A percentile compares a stretch with the other conserved stretches of the same genome.
Conservation (phyloP, 768 basidiomycete genomes). For the Lanmaoa rubissima region DNA sequence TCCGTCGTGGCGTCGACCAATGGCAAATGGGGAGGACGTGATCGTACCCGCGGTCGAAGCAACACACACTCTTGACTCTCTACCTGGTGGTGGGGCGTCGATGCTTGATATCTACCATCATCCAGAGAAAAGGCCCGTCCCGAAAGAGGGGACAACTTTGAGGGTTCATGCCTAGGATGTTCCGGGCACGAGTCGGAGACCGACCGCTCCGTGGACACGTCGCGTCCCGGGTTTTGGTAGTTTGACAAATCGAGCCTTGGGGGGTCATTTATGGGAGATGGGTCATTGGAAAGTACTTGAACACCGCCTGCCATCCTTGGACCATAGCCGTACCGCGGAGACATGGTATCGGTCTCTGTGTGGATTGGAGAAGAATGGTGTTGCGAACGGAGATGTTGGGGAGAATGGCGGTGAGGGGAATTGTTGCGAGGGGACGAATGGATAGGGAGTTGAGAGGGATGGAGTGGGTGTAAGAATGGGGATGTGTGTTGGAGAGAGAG, state of each 20-base stretch:
- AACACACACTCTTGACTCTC: conserved; percentile 5
- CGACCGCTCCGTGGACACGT: conserved; percentile 13
- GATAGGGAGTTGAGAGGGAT: background rate
- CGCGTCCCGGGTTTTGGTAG: conserved; percentile 16
- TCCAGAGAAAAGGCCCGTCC: background rate
- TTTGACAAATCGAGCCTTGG: conserved; percentile 12
- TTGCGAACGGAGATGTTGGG: conserved; percentile 16
- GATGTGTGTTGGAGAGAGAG: conserved; percentile 13
- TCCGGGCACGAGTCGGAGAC: conserved; percentile 12
- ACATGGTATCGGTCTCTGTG: conserved; percentile 8
- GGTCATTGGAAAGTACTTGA: conserved; percentile 19
- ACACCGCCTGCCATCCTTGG: conserved; percentile 32
- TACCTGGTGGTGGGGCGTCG: background rate
- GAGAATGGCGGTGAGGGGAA: conserved; percentile 21
- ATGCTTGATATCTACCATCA: conserved; percentile 6
- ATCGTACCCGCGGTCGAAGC: conserved; percentile 4
- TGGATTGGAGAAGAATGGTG: conserved; percentile 13
- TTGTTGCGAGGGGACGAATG: conserved; percentile 15
- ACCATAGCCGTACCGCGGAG: conserved; percentile 20
- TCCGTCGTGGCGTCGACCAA: background rate
- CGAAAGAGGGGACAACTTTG: conserved; percentile 12
- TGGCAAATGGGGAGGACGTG: conserved; percentile 5
- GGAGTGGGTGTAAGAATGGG: conserved; percentile 15
- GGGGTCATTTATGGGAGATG: conserved; percentile 6
- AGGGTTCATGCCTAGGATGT: conserved; percentile 7